A percentile compares a stretch with the other conserved stretches of the same genome.
Evolutionary conservation across 225 moss, liverwort and hornwort species (phyloP).

Genomic region (Bryoerythrophyllum caledonicum): DNA sequence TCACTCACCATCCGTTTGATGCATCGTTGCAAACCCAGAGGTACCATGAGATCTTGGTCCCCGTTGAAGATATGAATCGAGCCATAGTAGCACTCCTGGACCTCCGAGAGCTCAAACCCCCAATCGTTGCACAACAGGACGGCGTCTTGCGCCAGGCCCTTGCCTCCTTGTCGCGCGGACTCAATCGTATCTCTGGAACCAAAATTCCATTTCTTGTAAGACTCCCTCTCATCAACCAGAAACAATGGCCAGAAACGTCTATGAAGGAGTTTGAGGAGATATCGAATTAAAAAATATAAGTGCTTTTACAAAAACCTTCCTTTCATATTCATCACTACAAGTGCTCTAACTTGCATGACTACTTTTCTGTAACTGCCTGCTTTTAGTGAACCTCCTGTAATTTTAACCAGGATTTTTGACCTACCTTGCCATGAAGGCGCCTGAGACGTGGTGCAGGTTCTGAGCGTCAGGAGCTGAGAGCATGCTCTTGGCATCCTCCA

Average conservation of each 20-base stretch:
- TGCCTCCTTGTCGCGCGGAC: slow-evolving; percentile 44
- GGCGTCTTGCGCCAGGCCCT: slow-evolving; percentile 57
- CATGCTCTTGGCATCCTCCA: slow-evolving; percentile 38
- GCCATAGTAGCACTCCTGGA: slow-evolving; percentile 39
- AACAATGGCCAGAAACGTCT: too few relatives aligned
- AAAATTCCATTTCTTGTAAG: background rate
- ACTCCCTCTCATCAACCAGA: too few relatives aligned
- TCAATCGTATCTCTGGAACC: slow-evolving; percentile 49
- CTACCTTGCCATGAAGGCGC: slow-evolving; percentile 35
- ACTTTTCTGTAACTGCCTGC: too few relatives aligned
- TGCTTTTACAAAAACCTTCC: too few relatives aligned
- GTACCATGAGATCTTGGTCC: slow-evolving; percentile 52
- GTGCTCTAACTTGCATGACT: too few relatives aligned
- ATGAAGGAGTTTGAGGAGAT: too few relatives aligned
- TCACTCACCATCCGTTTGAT: slow-evolving; percentile 49
- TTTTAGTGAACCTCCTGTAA: too few relatives aligned
- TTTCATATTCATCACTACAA: too few relatives aligned
- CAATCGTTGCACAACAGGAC: slow-evolving; percentile 38
- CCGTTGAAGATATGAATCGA: slow-evolving; percentile 51
- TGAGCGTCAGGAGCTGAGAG: slow-evolving; percentile 49
- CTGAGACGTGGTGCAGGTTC: slow-evolving; percentile 26
- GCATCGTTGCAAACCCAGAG: slow-evolving; percentile 43
- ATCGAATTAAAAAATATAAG: too few relatives aligned
- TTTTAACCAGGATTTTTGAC: too few relatives aligned
- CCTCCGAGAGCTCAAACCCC: slow-evolving; percentile 57